A percentile compares a stretch with the other conserved stretches of the same genome.
These are phyloP conservation scores for Termitomyces titanicus DNA, from an alignment of 768 basidiomycete species.

Conservation along the genomic window DNA sequence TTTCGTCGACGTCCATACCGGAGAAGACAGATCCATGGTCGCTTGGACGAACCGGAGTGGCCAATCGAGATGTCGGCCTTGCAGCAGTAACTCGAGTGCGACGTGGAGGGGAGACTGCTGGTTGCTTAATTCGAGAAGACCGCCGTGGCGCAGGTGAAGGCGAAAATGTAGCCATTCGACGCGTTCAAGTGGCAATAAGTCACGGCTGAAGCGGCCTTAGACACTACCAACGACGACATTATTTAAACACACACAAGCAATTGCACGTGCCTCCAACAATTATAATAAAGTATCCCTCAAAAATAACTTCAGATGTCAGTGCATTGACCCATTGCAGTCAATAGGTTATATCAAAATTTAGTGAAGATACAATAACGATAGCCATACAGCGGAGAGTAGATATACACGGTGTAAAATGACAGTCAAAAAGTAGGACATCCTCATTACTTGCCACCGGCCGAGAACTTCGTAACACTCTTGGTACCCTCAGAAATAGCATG, in stretches of 20 bases:
- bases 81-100: constrained; percentile 17
- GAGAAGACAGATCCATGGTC: constrained; percentile 44
- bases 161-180: constrained; percentile 56
- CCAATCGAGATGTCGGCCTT: constrained; percentile 35
- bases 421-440: neutral
- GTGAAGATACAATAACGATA: constrained; percentile 14
- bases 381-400: constrained; percentile 9
- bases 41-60: constrained; percentile 34
- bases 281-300: no score
- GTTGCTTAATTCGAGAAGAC: constrained; percentile 34
- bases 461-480: constrained; percentile 38
- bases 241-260: constrained; percentile 9
- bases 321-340: no score
- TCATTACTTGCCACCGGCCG: constrained; percentile 43
- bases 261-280: neutral
- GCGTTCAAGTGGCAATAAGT: neutral
- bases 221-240: no score
- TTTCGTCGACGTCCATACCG: constrained; percentile 69
- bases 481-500: constrained; percentile 82
- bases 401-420: constrained; percentile 1
- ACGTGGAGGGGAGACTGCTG: constrained; percentile 27
- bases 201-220: neutral
- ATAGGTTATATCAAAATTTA: constrained; percentile 4
- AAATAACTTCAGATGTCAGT: no score
- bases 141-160: constrained; percentile 59